Evolutionary conservation across 1,284 basidiomycete species (phyloP), one percentile per base, ranked within the genome.

Genomic region (Apiotrichum montevideense): DNA sequence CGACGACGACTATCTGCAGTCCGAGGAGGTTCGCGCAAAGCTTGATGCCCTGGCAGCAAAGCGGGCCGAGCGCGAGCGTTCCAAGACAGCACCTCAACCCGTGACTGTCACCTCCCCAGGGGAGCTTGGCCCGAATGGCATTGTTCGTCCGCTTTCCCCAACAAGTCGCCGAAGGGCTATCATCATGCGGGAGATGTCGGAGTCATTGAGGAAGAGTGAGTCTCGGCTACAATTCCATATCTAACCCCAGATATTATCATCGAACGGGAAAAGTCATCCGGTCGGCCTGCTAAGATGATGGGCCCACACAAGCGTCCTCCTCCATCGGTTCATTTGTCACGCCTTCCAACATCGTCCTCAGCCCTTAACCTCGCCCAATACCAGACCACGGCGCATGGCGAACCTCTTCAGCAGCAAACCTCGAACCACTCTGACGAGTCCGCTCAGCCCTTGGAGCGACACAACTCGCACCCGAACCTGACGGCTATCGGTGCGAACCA

Each of bases 111-210:
- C 42, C 10, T 32, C 46, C 13, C 14, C 14, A 32, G 54, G 54
- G 44, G 52, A 57, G 35, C 32, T 66, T 34, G 68, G 68, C 54
- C 62, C 65, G 45, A 51, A 60, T 46, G 69, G 67, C 3, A 59
- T 68, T 8, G 66, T 66, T 2, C 59, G 66, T 44, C 71, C 73
- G 1, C 59, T 68, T 51, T 67, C 67, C 4, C 72, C 73, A 7
- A 71, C 71, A 1, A 67, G 70, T 2, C 61, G 66, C 21, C 63
- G 73, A 35, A 63, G 73, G 15, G 62, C 59, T 10, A 75, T 75
- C 43, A 75, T 75, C 54, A 69, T 71, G 63, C 61, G 71, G 48
- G 73, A 75, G 52, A 73, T 75, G 72, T 72, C 69, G 29, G 72
- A 72, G 63, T 72, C 70, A 10, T 57, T 75, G 15, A 52, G 73